Base-by-base conservation (phyloP, 1,284 basidiomycete genomes). In the Gomphus bonarii region DNA sequence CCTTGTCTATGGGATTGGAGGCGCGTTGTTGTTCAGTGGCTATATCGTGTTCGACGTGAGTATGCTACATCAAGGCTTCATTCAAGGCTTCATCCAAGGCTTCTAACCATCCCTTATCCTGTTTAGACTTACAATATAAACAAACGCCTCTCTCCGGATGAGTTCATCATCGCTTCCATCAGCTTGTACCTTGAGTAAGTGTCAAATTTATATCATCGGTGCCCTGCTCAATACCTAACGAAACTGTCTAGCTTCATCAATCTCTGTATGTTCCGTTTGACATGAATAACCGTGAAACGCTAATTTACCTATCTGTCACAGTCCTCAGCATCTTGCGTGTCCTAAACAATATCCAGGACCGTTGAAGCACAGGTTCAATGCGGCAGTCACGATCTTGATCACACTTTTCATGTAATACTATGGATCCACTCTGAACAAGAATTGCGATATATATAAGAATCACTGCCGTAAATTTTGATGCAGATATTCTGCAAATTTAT, bases 121-220 rank as follows among this genome's bases (percentile, higher is more conserved):
- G 30, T 47, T 7, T 42, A 58, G 57, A 95, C 92, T 1, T 90
- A 86, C 69, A 68, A 84, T 60, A 91, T 95, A 70, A 89, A 86
- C 69, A 81, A 80, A 61, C 79, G 82, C 57, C 73, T 94, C 36
- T 88, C 85, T 12, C 88, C 90, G 0, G 91, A 94, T 62, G 92
- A 95, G 67, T 94, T 81, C 71, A 91, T 94, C 61, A 74, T 92
- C 72, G 91, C 84, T 50, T 78, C 87, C 48, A 85, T 95, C 68
- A 87, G 82, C 62, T 81, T 95, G 40, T 95, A 93, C 70, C 84
- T 93, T 58, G 90, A 93, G 84, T 87, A 67, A 62, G 80, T 77
- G 14, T 47, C 48, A 8, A 30, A 42, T 44, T 38, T 51, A 22
- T 18, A 0, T 46, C 50, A 30, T 47, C 18, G 57, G 61, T 20